Evolutionary conservation across 176 grass and related monocot species (phyloP).

Genomic region (Juncus effusus): DNA sequence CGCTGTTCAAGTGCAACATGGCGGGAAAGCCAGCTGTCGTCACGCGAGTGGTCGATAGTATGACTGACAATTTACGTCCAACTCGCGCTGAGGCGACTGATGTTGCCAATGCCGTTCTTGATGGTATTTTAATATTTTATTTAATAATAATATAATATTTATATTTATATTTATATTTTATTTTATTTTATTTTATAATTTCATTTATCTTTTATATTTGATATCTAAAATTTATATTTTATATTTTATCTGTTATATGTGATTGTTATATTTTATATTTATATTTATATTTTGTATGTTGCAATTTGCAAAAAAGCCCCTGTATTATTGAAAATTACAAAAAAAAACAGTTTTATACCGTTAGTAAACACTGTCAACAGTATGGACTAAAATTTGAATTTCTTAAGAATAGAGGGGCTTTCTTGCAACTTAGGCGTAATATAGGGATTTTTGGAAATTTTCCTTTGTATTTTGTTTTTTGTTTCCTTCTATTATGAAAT

Average conservation of each 20-base stretch:
- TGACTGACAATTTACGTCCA: conserved; percentile 97
- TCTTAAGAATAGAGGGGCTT: too few relatives aligned
- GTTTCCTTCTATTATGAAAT: too few relatives aligned
- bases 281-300: too few relatives aligned
- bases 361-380: too few relatives aligned
- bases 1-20: conserved; percentile 95
- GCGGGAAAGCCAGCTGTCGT: conserved; percentile 96
- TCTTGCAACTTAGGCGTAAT: too few relatives aligned
- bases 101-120: conserved; percentile 97
- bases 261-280: too few relatives aligned
- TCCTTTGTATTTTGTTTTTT: neutral
- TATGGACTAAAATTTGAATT: too few relatives aligned
- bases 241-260: neutral
- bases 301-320: too few relatives aligned
- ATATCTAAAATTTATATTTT: neutral
- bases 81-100: conserved; percentile 97
- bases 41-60: conserved; percentile 98
- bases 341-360: too few relatives aligned
- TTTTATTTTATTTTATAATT: conserved; percentile 2
- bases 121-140: conserved; percentile 41
- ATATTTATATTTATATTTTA: too few relatives aligned
- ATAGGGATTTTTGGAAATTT: neutral
- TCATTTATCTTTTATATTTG: neutral
- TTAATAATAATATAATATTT: neutral
- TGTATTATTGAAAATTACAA: too few relatives aligned